A percentile compares a stretch with the other conserved stretches of the same genome.
These are phyloP conservation scores for Clonostachys sp. DNA, from an alignment of 2,329 filamentous ascomycete genomes.

Conservation along the genomic window DNA sequence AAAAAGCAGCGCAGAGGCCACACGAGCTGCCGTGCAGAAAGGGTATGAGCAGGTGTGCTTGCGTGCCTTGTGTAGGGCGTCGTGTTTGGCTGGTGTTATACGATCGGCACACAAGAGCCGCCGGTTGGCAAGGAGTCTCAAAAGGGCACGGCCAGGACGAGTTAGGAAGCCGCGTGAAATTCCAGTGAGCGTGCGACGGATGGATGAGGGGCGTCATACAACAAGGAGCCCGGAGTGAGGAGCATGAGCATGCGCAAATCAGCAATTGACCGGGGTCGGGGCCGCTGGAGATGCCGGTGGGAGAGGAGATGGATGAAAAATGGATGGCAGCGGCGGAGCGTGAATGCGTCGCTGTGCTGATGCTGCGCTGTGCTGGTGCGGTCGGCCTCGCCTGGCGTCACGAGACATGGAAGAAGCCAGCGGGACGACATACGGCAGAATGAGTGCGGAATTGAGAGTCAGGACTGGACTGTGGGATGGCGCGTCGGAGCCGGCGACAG, in stretches of 20 bases:
- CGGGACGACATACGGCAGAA: too few relatives aligned
- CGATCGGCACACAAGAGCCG: conserved; percentile 4
- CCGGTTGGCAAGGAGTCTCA: not conserved
- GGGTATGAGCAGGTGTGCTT: conserved; percentile 1
- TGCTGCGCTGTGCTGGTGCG: too few relatives aligned
- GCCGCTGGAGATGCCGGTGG: not conserved
- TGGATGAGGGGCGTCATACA: too few relatives aligned
- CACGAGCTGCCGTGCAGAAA: conserved; percentile 1
- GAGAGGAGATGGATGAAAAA: not conserved
- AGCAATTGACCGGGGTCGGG: not conserved
- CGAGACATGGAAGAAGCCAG: too few relatives aligned
- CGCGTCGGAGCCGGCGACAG: too few relatives aligned
- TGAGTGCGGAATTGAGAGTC: too few relatives aligned
- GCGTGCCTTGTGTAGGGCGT: not conserved
- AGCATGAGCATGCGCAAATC: conserved; percentile 3
- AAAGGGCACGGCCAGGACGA: not conserved
- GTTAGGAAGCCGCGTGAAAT: not conserved
- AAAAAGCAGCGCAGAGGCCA: not conserved
- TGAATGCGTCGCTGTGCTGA: too few relatives aligned
- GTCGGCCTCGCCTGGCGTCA: too few relatives aligned
- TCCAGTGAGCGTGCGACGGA: not conserved
- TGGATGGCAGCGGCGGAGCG: too few relatives aligned
- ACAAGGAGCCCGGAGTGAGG: not conserved
- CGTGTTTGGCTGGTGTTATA: too few relatives aligned
- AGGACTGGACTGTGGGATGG: too few relatives aligned